These are phyloP conservation scores for Colletotrichum tropicale DNA, from an alignment of 2,329 filamentous ascomycete species.

Conservation along the genomic window DNA sequence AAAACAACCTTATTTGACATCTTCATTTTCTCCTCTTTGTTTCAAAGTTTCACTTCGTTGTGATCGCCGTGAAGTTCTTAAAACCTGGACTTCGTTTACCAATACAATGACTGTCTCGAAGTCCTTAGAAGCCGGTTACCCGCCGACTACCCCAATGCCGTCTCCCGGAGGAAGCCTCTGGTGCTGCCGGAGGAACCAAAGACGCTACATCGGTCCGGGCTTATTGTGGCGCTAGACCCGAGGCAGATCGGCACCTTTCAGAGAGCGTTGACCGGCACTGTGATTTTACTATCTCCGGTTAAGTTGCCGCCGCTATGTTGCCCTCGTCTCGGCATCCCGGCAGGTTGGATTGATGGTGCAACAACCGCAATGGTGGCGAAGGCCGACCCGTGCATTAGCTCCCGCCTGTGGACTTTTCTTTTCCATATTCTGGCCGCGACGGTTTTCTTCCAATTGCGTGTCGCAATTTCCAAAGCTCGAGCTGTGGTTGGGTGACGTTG, in stretches of 20 bases:
- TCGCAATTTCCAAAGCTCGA: background rate
- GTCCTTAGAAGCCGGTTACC: background rate
- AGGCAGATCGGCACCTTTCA: background rate
- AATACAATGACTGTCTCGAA: background rate
- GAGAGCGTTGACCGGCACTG: background rate
- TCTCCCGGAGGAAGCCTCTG: background rate
- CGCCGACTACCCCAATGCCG: background rate
- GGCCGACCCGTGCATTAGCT: constrained; percentile 18
- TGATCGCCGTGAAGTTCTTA: background rate
- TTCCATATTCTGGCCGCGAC: background rate
- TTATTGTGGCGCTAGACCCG: background rate
- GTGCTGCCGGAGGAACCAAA: background rate
- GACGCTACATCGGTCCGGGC: background rate
- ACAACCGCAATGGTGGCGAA: constrained; percentile 3
- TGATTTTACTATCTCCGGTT: background rate
- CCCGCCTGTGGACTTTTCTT: background rate
- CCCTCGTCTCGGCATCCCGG: background rate
- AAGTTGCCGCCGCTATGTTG: background rate
- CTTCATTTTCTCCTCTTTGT: background rate
- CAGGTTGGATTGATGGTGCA: background rate
- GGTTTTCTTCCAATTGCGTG: background rate
- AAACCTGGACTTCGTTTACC: background rate
- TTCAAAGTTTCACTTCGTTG: background rate
- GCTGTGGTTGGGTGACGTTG: background rate
- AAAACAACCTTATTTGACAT: background rate